These are phyloP conservation scores for Elongisporangium prolatum DNA, from an alignment of 352 stramenopile genomes.

Conservation along the genomic window DNA sequence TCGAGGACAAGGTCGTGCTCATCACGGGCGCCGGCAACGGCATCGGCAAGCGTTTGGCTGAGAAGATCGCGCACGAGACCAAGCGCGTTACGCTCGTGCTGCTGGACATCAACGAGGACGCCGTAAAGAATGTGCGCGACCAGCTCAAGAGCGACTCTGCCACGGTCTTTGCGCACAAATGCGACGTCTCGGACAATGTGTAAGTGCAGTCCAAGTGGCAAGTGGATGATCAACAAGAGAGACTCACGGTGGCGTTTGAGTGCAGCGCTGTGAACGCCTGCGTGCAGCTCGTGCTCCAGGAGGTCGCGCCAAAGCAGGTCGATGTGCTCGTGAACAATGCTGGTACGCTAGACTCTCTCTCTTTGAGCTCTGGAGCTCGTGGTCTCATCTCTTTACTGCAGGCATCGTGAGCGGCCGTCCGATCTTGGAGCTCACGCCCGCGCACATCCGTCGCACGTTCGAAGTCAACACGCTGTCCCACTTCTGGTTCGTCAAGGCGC, in stretches of 20 bases:
- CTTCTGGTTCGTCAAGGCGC: slow-evolving; percentile 63
- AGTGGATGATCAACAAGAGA: too few species aligned
- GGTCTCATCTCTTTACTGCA: slow-evolving; percentile 2
- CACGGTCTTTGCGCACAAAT: slow-evolving; percentile 28
- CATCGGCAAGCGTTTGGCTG: slow-evolving; percentile 43
- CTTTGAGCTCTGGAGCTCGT: neutral
- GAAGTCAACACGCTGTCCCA: slow-evolving; percentile 64
- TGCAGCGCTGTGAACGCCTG: slow-evolving; percentile 28
- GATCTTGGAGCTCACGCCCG: slow-evolving; percentile 30
- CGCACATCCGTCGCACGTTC: slow-evolving; percentile 49
- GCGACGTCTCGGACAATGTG: slow-evolving; percentile 59
- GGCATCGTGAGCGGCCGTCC: slow-evolving; percentile 40
- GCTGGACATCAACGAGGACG: slow-evolving; percentile 50
- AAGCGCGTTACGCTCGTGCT: slow-evolving; percentile 40
- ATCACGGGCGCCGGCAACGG: slow-evolving; percentile 61
- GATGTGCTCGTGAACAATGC: slow-evolving; percentile 61
- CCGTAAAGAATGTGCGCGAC: slow-evolving; percentile 22
- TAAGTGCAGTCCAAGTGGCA: slow-evolving; percentile 17
- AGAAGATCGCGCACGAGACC: slow-evolving; percentile 22
- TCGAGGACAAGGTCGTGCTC: slow-evolving; percentile 50
- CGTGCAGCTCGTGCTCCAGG: slow-evolving; percentile 18
- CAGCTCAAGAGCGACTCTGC: slow-evolving; percentile 21
- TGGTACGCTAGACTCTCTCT: slow-evolving; percentile 10
- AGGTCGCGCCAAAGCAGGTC: slow-evolving; percentile 37
- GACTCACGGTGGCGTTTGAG: too few species aligned